phyloP scores from a whole-genome alignment of 176 grass and related monocot genomes.

The Oryza glaberrima region DNA sequence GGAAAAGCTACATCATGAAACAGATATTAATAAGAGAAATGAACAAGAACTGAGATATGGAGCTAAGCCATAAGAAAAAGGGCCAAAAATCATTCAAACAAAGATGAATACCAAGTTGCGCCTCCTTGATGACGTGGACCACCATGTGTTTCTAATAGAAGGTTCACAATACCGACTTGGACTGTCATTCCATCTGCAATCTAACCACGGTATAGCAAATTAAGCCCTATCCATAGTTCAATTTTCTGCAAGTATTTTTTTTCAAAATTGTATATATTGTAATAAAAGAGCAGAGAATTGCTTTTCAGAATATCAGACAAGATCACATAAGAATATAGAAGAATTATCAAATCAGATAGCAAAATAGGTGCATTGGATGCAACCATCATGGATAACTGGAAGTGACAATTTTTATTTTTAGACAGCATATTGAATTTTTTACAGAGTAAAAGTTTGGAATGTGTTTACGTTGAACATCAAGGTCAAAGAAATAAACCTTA shows the following conservation, averaged over 20 bases:
- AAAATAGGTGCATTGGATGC: constrained; percentile 26
- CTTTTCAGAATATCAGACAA: constrained; percentile 2
- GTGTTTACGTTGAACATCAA: constrained; percentile 11
- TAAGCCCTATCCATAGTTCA: constrained; percentile 25
- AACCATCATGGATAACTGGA: background rate
- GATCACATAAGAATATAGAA: background rate
- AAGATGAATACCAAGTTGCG: constrained; percentile 80
- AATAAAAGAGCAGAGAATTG: constrained; percentile 19
- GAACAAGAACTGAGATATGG: constrained; percentile 8
- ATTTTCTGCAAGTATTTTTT: constrained; percentile 24
- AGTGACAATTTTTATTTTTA: background rate
- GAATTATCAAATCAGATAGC: constrained; percentile 1
- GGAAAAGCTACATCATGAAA: background rate
- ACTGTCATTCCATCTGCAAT: constrained; percentile 99
- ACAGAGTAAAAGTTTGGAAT: constrained; percentile 19
- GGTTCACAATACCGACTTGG: constrained; percentile 92
- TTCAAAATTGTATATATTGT: constrained; percentile 20
- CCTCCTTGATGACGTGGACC: constrained; percentile 61
- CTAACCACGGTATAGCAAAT: constrained; percentile 53
- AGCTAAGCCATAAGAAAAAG: background rate
- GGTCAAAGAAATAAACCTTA: constrained; percentile 62
- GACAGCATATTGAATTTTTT: constrained; percentile 22
- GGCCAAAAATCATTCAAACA: constrained; percentile 20
- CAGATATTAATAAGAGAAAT: background rate
- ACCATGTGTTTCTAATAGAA: constrained; percentile 92